Conservation (phyloP, 1,284 basidiomycete genomes). For the Omphalotus olearius region DNA sequence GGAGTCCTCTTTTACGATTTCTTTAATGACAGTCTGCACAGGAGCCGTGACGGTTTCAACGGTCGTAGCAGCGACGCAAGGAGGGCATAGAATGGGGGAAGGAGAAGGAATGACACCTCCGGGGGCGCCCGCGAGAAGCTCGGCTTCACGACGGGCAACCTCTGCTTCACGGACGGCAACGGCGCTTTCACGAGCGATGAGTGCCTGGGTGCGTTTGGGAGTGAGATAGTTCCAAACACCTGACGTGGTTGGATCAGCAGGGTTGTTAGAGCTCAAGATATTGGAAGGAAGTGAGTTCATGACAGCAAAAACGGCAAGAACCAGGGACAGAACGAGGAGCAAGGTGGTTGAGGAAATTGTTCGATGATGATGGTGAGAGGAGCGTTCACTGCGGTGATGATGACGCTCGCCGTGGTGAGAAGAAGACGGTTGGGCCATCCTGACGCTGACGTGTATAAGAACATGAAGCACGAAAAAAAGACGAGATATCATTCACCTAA, state of each 20-base stretch:
- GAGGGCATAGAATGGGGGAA: conserved; percentile 46
- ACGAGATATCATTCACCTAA: conserved; percentile 25
- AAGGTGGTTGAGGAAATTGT: conserved; percentile 87
- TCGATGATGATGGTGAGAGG: conserved; percentile 69
- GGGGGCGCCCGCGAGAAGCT: conserved; percentile 72
- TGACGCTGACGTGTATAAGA: conserved; percentile 36
- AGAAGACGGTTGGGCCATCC: conserved; percentile 83
- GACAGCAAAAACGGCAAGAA: conserved; percentile 76
- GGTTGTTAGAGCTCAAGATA: conserved; percentile 26
- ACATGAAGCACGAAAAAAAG: conserved; percentile 3
- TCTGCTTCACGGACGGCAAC: conserved; percentile 78
- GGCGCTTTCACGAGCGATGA: conserved; percentile 69
- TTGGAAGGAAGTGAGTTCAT: conserved; percentile 77
- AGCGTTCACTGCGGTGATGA: conserved; percentile 44
- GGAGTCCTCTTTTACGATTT: conserved; percentile 75
- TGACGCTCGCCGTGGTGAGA: conserved; percentile 63
- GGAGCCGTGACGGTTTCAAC: conserved; percentile 56
- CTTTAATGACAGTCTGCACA: conserved; percentile 76
- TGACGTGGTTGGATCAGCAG: conserved; percentile 36
- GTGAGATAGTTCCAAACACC: conserved; percentile 69
- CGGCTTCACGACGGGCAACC: conserved; percentile 80
- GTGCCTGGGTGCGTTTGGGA: conserved; percentile 74
- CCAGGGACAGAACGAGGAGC: conserved; percentile 75
- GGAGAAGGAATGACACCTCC: conserved; percentile 64
- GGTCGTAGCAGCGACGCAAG: conserved; percentile 48